Conservation (phyloP, 768 basidiomycete species). For the Trametes coccinea region DNA sequence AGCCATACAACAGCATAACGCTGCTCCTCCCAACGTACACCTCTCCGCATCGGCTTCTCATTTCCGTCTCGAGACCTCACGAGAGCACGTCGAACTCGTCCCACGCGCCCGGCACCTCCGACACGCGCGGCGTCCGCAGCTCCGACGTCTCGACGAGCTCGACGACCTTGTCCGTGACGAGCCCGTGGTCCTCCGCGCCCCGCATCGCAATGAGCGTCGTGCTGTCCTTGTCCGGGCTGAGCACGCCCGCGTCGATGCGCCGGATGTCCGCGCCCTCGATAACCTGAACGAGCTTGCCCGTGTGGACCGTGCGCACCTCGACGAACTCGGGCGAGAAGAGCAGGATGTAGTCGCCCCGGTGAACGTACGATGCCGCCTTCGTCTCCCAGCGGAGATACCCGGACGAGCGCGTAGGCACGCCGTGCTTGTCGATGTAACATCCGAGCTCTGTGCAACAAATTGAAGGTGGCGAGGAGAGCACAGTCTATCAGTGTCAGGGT, state of each 20-base stretch:
- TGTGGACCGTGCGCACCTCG: slow-evolving; percentile 66
- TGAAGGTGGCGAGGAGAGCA: background rate
- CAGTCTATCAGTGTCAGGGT: background rate
- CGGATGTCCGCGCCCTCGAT: slow-evolving; percentile 73
- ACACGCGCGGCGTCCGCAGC: slow-evolving; percentile 39
- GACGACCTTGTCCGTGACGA: slow-evolving; percentile 50
- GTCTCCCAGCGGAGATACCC: slow-evolving; percentile 81
- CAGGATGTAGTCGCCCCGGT: slow-evolving; percentile 63
- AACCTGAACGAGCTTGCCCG: slow-evolving; percentile 78
- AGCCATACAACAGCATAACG: background rate
- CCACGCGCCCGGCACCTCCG: slow-evolving; percentile 48
- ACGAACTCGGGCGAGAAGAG: slow-evolving; percentile 76
- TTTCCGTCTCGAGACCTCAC: slow-evolving; percentile 1
- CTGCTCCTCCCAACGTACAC: background rate
- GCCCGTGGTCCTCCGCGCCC: slow-evolving; percentile 46
- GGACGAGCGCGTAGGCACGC: slow-evolving; percentile 58
- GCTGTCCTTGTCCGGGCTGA: slow-evolving; percentile 39
- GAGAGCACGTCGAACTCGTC: slow-evolving; percentile 69
- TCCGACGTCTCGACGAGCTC: slow-evolving; percentile 73
- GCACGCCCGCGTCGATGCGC: slow-evolving; percentile 50
- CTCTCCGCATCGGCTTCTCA: background rate
- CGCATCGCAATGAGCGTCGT: slow-evolving; percentile 65
- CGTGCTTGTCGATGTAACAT: slow-evolving; percentile 73
- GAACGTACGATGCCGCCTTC: slow-evolving; percentile 59
- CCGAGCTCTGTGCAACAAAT: slow-evolving; percentile 57